A percentile compares a stretch with the other conserved stretches of the same genome.
Conservation (phyloP, 306 rosid species). For the Ziziphus jujuba region DNA sequence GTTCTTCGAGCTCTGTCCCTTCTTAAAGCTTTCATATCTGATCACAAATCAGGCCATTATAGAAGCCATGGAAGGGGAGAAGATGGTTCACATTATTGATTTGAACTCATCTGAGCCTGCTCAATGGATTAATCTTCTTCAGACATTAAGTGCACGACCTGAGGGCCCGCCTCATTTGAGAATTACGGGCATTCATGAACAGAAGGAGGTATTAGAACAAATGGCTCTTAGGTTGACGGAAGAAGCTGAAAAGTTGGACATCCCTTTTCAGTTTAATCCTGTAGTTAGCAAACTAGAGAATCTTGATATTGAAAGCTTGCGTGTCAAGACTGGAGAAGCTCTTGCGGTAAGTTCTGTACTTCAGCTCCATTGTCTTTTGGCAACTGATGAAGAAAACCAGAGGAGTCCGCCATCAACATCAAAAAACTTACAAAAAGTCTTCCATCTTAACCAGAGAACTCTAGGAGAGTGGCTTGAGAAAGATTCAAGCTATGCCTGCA, state of each 20-base stretch:
- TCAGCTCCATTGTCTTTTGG: conserved; percentile 74
- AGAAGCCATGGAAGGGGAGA: conserved; percentile 79
- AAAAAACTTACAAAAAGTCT: conserved; percentile 46
- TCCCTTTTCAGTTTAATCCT: conserved; percentile 73
- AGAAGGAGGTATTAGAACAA: conserved; percentile 66
- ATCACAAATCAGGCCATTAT: conserved; percentile 78
- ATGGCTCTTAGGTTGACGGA: conserved; percentile 49
- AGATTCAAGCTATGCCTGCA: conserved; percentile 51
- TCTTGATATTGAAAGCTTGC: conserved; percentile 67
- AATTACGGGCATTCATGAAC: conserved; percentile 80
- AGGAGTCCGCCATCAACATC: conserved; percentile 48
- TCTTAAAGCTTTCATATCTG: conserved; percentile 68
- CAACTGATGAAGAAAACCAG: conserved; percentile 55
- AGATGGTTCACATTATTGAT: conserved; percentile 75
- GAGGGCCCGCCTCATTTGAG: conserved; percentile 82
- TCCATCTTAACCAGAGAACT: conserved; percentile 52
- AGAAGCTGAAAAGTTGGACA: conserved; percentile 71
- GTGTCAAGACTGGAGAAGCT: conserved; percentile 82
- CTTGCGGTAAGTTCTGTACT: conserved; percentile 76
- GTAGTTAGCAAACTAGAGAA: conserved; percentile 67
- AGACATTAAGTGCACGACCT: conserved; percentile 47
- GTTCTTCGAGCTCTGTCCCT: conserved; percentile 76
- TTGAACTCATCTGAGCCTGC: conserved; percentile 73
- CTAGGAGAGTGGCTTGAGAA: conserved; percentile 68
- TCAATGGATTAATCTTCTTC: conserved; percentile 72